Conservation (phyloP, 2,329 filamentous ascomycete genomes). For the Aspergillus neoniger region DNA sequence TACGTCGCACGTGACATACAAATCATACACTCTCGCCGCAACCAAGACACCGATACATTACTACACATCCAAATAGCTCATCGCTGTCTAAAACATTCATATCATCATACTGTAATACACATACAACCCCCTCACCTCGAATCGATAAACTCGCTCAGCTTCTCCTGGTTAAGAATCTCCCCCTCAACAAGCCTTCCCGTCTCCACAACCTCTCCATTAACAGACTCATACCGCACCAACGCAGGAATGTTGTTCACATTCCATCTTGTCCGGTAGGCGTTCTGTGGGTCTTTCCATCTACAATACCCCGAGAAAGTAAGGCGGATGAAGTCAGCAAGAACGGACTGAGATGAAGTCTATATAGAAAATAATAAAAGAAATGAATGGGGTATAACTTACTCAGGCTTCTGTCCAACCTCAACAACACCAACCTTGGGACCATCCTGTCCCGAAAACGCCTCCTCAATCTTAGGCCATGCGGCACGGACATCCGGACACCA, state of each 20-base stretch:
- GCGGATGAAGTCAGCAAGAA: background rate
- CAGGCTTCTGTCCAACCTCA: constrained; percentile 38
- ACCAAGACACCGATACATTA: too few species aligned
- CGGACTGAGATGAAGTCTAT: too few species aligned
- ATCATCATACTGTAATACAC: too few species aligned
- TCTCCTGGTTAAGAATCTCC: constrained; percentile 33
- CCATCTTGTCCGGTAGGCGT: constrained; percentile 41
- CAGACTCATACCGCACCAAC: constrained; percentile 36
- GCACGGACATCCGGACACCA: constrained; percentile 47
- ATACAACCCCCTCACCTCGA: background rate
- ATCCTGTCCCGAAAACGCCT: constrained; percentile 30
- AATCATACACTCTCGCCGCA: too few species aligned
- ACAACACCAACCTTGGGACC: constrained; percentile 32
- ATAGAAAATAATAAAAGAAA: too few species aligned
- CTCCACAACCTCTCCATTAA: constrained; percentile 33
- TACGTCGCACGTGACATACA: too few species aligned
- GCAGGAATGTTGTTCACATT: constrained; percentile 38
- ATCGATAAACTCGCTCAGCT: constrained; percentile 25
- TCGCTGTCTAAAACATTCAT: too few species aligned
- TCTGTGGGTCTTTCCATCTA: constrained; percentile 40
- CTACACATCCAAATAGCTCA: too few species aligned
- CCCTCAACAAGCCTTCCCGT: constrained; percentile 36
- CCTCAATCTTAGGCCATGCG: constrained; percentile 36
- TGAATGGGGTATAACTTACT: constrained; percentile 26
- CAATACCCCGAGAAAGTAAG: background rate